Percentiles rank a stretch among this genome's conserved stretches.
These are phyloP conservation scores for Phyllosticta ampelicida DNA, from an alignment of 2,329 filamentous ascomycete species.

Conservation along the genomic window DNA sequence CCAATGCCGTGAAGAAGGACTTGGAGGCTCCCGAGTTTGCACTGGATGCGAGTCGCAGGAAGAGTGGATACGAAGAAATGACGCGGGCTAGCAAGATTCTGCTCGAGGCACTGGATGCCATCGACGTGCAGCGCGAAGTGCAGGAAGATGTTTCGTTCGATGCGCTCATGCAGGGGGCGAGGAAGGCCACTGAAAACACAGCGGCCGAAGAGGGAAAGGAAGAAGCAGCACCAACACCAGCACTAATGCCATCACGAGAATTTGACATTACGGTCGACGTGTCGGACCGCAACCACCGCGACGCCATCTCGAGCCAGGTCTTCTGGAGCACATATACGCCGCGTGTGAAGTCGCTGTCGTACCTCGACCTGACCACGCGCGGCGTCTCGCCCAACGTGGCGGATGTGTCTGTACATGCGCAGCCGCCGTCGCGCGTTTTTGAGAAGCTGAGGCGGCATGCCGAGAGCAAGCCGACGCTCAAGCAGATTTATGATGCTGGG, in stretches of 20 bases:
- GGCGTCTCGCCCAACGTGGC: conserved; percentile 2
- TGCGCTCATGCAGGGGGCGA: not conserved
- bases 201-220: not conserved
- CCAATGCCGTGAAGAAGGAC: too few relatives aligned
- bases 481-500: not conserved
- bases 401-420: conserved; percentile 1
- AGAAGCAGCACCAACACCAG: conserved; percentile 10
- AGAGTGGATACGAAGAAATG: conserved; percentile 21
- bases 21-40: conserved; percentile 12
- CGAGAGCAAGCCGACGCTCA: conserved; percentile 11
- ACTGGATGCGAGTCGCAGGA: conserved; percentile 6
- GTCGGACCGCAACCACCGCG: conserved; percentile 29
- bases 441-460: conserved; percentile 26
- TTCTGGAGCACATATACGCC: conserved; percentile 10
- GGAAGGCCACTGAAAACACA: not conserved
- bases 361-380: conserved; percentile 20
- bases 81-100: conserved; percentile 20
- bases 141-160: not conserved
- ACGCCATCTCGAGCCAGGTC: conserved; percentile 25
- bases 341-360: conserved; percentile 10
- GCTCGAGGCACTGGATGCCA: not conserved
- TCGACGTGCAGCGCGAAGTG: not conserved
- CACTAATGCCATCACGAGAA: conserved; percentile 19
- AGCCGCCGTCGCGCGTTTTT: not conserved
- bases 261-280: conserved; percentile 33